Conservation (phyloP, 495 filamentous ascomycete genomes). For the Hypoxylon crocopeplum region DNA sequence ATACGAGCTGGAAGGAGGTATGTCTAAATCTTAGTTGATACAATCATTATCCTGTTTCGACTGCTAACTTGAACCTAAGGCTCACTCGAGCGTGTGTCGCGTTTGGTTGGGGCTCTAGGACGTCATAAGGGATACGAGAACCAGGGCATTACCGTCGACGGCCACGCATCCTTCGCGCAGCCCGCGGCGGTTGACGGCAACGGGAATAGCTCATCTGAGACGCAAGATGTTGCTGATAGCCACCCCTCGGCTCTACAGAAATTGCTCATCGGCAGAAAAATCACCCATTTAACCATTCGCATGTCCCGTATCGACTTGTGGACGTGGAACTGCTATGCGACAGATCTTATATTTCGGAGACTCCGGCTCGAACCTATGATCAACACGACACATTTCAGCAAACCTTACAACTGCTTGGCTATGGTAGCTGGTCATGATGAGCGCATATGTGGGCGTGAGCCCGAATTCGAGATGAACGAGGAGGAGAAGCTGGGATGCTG, state of each 20-base stretch:
- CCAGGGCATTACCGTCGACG: constrained; percentile 14
- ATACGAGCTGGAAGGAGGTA: constrained; percentile 38
- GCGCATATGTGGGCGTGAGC: constrained; percentile 31
- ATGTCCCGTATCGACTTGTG: constrained; percentile 43
- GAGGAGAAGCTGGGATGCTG: constrained; percentile 38
- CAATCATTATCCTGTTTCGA: not conserved
- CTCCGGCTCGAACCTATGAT: constrained; percentile 41
- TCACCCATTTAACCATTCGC: constrained; percentile 37
- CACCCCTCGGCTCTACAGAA: constrained; percentile 1
- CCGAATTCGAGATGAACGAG: constrained; percentile 35
- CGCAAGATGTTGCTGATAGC: not conserved
- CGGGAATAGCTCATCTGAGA: not conserved
- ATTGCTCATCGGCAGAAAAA: constrained; percentile 32
- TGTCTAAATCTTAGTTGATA: constrained; percentile 1
- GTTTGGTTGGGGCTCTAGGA: constrained; percentile 30
- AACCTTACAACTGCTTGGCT: constrained; percentile 13
- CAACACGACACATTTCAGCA: constrained; percentile 23
- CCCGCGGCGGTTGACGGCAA: not conserved
- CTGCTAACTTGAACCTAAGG: constrained; percentile 17
- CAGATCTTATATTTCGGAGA: not conserved
- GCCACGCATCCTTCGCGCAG: constrained; percentile 26
- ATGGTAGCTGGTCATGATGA: constrained; percentile 36
- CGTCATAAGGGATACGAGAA: constrained; percentile 31
- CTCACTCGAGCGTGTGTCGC: constrained; percentile 36
- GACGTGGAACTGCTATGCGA: constrained; percentile 28